phyloP scores from a whole-genome alignment of 345 rosid genomes.

The Salix viminalis region DNA sequence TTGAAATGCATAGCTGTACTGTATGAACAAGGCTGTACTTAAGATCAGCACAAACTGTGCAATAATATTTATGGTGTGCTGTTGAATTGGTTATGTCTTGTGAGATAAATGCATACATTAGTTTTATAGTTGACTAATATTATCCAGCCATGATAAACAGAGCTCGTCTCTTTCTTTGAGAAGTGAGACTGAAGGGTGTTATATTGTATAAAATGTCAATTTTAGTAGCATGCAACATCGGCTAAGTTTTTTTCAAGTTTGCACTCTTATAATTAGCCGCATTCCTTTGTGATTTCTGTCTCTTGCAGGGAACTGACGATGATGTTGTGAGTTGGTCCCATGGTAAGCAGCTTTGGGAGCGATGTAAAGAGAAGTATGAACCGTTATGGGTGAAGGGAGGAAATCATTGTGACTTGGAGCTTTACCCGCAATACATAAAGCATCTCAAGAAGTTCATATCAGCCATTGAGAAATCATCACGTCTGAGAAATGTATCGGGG shows the following conservation, averaged over 20 bases:
- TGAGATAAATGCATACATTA: not conserved
- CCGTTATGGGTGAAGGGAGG: slow-evolving; percentile 94
- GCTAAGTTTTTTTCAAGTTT: not conserved
- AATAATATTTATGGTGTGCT: not conserved
- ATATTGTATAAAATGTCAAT: not conserved
- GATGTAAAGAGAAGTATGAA: slow-evolving; percentile 83
- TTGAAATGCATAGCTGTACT: not conserved
- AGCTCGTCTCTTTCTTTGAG: not conserved
- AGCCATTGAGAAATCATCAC: slow-evolving; percentile 55
- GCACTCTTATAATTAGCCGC: not conserved
- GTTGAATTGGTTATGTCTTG: not conserved
- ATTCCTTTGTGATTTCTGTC: slow-evolving; percentile 1
- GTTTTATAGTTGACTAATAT: not conserved
- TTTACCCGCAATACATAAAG: slow-evolving; percentile 73
- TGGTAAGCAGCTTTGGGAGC: slow-evolving; percentile 80
- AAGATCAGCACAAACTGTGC: not conserved
- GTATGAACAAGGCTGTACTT: not conserved
- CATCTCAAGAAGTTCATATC: slow-evolving; percentile 86
- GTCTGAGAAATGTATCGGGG: slow-evolving; percentile 30
- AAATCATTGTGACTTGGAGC: slow-evolving; percentile 83
- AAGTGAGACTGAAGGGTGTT: not conserved
- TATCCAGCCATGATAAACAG: not conserved
- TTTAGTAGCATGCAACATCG: not conserved
- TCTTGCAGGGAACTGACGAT: slow-evolving; percentile 79
- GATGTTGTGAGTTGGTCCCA: slow-evolving; percentile 91